These are phyloP conservation scores for Salvia sclarea DNA, from an alignment of 305 asterid species.

Conservation along the genomic window DNA sequence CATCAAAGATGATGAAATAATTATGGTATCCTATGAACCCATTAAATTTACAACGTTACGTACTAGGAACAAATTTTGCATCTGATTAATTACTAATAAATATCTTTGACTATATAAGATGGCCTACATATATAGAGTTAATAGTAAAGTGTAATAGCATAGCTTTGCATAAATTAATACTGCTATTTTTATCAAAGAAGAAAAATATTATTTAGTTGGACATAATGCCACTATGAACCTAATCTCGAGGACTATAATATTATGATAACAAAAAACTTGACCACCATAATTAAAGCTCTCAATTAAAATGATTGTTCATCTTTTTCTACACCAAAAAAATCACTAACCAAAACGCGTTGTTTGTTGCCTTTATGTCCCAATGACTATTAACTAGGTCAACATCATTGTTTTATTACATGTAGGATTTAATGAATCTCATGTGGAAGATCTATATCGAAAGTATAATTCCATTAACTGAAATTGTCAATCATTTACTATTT, in stretches of 20 bases:
- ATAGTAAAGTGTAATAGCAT: conserved; percentile 3
- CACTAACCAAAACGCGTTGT: conserved; percentile 25
- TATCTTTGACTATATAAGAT: conserved; percentile 1
- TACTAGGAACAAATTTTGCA: not conserved
- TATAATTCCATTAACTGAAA: too few species aligned
- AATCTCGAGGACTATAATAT: conserved; percentile 31
- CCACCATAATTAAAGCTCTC: conserved; percentile 39
- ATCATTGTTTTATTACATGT: not conserved
- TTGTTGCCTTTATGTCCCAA: conserved; percentile 8
- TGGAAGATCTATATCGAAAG: not conserved
- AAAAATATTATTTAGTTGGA: conserved; percentile 9
- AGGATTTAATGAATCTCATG: not conserved
- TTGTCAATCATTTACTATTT: too few species aligned
- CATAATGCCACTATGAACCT: conserved; percentile 31
- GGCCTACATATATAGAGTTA: conserved; percentile 23
- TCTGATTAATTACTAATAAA: conserved; percentile 13
- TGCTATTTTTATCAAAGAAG: too few species aligned
- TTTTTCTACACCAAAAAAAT: conserved; percentile 18
- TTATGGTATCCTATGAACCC: conserved; percentile 19
- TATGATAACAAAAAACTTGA: conserved; percentile 31
- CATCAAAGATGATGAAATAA: conserved; percentile 21
- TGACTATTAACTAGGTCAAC: not conserved
- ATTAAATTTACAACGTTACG: not conserved
- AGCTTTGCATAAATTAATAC: conserved; percentile 14
- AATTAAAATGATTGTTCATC: conserved; percentile 31